phyloP scores from a whole-genome alignment of 345 rosid genomes.

The Noccaea caerulescens region DNA sequence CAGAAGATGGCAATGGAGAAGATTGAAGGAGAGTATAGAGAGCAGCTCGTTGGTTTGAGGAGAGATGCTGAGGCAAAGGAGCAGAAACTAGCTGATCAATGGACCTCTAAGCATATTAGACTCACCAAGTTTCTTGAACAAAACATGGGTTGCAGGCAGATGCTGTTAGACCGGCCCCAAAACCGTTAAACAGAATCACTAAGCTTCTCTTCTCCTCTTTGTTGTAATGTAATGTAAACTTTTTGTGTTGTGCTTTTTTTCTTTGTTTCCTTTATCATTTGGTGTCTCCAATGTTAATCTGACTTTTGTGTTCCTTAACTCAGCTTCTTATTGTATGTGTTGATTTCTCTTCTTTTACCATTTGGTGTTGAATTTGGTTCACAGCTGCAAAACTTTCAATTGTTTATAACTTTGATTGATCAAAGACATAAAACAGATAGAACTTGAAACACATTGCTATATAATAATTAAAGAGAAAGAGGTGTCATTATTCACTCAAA shows the following conservation, averaged over 20 bases:
- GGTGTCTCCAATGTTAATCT: constrained; percentile 3
- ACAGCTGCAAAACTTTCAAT: constrained; percentile 13
- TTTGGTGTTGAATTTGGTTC: constrained; percentile 3
- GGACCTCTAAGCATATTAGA: constrained; percentile 70
- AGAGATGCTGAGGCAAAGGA: constrained; percentile 89
- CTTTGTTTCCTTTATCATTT: background rate
- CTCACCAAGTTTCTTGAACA: constrained; percentile 86
- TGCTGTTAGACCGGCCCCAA: constrained; percentile 47
- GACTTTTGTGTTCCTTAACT: constrained; percentile 26
- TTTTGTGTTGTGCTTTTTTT: background rate
- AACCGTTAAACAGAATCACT: background rate
- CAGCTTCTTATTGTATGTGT: constrained; percentile 34
- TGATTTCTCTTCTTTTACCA: constrained; percentile 21
- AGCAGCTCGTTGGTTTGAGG: constrained; percentile 68
- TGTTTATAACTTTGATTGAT: background rate
- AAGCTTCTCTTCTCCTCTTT: constrained; percentile 24
- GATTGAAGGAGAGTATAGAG: constrained; percentile 81
- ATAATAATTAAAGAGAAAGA: constrained; percentile 24
- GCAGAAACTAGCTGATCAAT: constrained; percentile 88
- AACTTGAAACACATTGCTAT: constrained; percentile 5
- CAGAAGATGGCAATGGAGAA: constrained; percentile 67
- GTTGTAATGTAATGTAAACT: constrained; percentile 25
- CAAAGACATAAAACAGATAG: constrained; percentile 2
- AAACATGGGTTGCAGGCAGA: constrained; percentile 58
- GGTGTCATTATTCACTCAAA: constrained; percentile 32